Percentiles rank a stretch among this genome's conserved stretches.
phyloP scores from a whole-genome alignment of 352 stramenopile genomes.

The Globisporangium emineosum region DNA sequence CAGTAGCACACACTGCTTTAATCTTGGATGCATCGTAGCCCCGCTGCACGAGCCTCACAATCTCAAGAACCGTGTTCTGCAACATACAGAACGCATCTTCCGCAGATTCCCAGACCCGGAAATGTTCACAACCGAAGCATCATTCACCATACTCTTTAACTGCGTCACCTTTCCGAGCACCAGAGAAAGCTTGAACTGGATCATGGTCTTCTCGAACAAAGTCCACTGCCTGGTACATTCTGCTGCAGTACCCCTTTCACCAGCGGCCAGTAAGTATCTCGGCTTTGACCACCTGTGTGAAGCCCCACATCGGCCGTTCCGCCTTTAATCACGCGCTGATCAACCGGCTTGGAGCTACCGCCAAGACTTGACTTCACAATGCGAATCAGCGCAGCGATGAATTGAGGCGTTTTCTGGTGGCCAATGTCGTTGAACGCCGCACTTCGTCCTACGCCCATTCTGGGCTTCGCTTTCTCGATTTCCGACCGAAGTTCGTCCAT shows the following conservation, averaged over 20 bases:
- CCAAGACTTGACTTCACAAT: slow-evolving; percentile 5
- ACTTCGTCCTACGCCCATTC: neutral
- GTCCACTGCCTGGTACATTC: slow-evolving; percentile 30
- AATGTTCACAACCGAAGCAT: slow-evolving; percentile 5
- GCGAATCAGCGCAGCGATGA: slow-evolving; percentile 36
- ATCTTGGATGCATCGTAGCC: slow-evolving; percentile 5
- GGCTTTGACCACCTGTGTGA: slow-evolving; percentile 38
- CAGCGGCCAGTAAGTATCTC: slow-evolving; percentile 59
- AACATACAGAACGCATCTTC: slow-evolving; percentile 22
- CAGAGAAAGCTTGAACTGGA: slow-evolving; percentile 26
- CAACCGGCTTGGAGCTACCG: neutral
- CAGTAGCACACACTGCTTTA: neutral
- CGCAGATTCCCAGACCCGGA: neutral
- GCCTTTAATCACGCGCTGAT: slow-evolving; percentile 15
- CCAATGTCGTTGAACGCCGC: neutral
- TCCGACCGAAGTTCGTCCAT: slow-evolving; percentile 12
- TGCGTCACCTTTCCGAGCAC: slow-evolving; percentile 1
- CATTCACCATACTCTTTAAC: neutral
- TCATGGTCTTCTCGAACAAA: slow-evolving; percentile 37
- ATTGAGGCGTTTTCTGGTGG: slow-evolving; percentile 54
- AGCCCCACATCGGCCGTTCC: slow-evolving; percentile 48
- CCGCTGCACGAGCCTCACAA: slow-evolving; percentile 7
- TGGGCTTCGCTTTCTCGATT: slow-evolving; percentile 12
- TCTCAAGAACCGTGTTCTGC: slow-evolving; percentile 5
- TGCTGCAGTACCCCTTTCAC: slow-evolving; percentile 35